Evolutionary conservation across 2,329 filamentous ascomycete species (phyloP).

Genomic region (Diaporthe sp.): DNA sequence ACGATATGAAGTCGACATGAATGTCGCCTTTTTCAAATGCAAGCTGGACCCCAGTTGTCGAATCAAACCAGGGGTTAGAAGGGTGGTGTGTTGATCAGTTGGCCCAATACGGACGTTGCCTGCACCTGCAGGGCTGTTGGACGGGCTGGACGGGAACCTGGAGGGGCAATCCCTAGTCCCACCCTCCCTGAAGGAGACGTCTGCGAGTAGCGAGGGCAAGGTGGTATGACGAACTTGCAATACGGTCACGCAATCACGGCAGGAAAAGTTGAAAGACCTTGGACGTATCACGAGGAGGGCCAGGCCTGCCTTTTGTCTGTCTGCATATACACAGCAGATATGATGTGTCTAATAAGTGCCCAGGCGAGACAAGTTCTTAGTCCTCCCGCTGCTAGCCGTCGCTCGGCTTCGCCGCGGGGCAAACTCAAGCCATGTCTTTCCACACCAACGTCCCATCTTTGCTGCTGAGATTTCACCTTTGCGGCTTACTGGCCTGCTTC

Average conservation of each 20-base stretch:
- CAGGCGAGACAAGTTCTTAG: background rate
- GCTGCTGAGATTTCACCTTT: conserved; percentile 15
- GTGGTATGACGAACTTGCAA: conserved; percentile 10
- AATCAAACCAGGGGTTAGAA: background rate
- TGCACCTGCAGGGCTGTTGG: background rate
- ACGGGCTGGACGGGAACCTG: background rate
- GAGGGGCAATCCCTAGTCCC: conserved; percentile 11
- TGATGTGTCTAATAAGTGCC: background rate
- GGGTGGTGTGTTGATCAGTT: conserved; percentile 8
- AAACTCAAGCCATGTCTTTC: conserved; percentile 29
- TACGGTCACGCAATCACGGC: conserved; percentile 13
- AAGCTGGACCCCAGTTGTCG: background rate
- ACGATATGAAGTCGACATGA: background rate
- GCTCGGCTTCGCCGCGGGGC: conserved; percentile 31
- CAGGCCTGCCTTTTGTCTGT: background rate
- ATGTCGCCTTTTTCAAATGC: background rate
- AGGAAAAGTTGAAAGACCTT: conserved; percentile 17
- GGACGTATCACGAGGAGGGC: background rate
- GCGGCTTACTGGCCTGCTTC: conserved; percentile 24
- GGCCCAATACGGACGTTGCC: background rate
- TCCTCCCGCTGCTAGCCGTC: conserved; percentile 31
- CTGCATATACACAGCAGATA: background rate
- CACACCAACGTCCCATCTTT: conserved; percentile 26
- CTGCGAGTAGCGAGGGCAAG: background rate
- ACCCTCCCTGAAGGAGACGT: background rate